Evolutionary conservation across 768 basidiomycete genomes (phyloP).

Genomic region (Pisolithus tinctorius): DNA sequence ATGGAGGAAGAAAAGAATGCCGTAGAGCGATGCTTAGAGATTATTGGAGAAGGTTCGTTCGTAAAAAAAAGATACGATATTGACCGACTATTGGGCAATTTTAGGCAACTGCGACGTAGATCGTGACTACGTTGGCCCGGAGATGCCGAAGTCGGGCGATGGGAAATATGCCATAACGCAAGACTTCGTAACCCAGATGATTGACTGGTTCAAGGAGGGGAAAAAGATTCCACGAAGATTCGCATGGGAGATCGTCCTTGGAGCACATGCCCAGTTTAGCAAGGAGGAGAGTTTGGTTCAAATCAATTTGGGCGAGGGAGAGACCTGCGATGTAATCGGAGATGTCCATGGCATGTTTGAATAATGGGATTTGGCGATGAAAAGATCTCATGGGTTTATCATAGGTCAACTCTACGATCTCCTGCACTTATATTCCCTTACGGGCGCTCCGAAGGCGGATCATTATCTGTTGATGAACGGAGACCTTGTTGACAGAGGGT

Average conservation of each 20-base stretch:
- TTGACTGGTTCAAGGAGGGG: slow-evolving; percentile 90
- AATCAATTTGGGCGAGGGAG: slow-evolving; percentile 64
- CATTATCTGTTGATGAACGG: slow-evolving; percentile 90
- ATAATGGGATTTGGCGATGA: background rate
- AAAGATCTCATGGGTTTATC: slow-evolving; percentile 1
- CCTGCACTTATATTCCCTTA: slow-evolving; percentile 78
- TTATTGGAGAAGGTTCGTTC: slow-evolving; percentile 65
- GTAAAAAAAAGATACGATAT: background rate
- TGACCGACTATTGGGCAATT: slow-evolving; percentile 2
- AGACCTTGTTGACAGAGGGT: slow-evolving; percentile 96
- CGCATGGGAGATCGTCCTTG: slow-evolving; percentile 93
- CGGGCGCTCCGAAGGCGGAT: slow-evolving; percentile 77
- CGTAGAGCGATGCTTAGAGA: slow-evolving; percentile 66
- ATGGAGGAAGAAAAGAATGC: slow-evolving; percentile 83
- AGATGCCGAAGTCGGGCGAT: slow-evolving; percentile 48
- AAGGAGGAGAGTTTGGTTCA: slow-evolving; percentile 80
- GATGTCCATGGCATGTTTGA: slow-evolving; percentile 77
- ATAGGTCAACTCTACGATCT: slow-evolving; percentile 94
- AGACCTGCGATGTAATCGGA: slow-evolving; percentile 89
- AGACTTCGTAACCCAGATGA: slow-evolving; percentile 80
- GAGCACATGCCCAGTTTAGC: slow-evolving; percentile 67
- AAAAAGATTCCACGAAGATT: slow-evolving; percentile 85
- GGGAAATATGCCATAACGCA: slow-evolving; percentile 69
- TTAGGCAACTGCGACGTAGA: slow-evolving; percentile 79
- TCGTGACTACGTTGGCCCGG: slow-evolving; percentile 66